Base-by-base conservation (phyloP, 352 stramenopile genomes). In the Globisporangium perplexum region DNA sequence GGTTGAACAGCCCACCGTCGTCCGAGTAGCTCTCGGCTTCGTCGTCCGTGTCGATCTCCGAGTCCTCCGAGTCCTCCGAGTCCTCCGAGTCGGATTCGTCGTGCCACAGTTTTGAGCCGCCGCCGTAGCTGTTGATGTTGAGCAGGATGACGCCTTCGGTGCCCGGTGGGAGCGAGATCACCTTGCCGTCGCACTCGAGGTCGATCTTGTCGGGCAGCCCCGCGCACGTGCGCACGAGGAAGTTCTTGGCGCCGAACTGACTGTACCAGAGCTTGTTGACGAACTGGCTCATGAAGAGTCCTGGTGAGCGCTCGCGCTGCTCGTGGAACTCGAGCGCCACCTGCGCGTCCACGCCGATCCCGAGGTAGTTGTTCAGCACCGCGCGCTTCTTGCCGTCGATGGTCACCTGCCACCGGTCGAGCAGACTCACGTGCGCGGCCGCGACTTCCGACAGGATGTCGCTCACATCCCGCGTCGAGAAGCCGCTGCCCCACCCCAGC, bases 181-280 rank as follows among this genome's bases (percentile, higher is more conserved):
- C 41, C 49, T 90, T 74, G 43, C 83, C 86, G 52, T 96, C 87
- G 51, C 86, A 96, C 33, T 86, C 70, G 8, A 96, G 66, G 41
- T 81, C 66, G 7, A 96, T 74, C 55, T 92, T 92, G 10, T 74
- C 64, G 0, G 83, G 69, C 11, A 96, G 59, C 10, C 87, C 80
- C 1, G 83, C 84, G 47, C 83, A 96, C 8, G 80, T 92, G 0
- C 81, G 79, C 30, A 90, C 75, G n/a, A 96, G 66, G 50, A 91
- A 93, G 48, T 93, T 90, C 59, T 92, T 90, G 33, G 82, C 83
- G 22, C 86, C 86, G 51, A 90, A 90, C 59, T 89, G 80, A 60
- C 72, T 88, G 73, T 98, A 98, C 69, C 88, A 94, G 7, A 97
- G 31, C 61, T 97, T 97, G 67, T 98, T 97, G 26, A 94, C 86